Percentiles rank a stretch among this genome's conserved stretches.
phyloP scores from a whole-genome alignment of 2,329 filamentous ascomycete species.

The Dactylellina haptotyla region DNA sequence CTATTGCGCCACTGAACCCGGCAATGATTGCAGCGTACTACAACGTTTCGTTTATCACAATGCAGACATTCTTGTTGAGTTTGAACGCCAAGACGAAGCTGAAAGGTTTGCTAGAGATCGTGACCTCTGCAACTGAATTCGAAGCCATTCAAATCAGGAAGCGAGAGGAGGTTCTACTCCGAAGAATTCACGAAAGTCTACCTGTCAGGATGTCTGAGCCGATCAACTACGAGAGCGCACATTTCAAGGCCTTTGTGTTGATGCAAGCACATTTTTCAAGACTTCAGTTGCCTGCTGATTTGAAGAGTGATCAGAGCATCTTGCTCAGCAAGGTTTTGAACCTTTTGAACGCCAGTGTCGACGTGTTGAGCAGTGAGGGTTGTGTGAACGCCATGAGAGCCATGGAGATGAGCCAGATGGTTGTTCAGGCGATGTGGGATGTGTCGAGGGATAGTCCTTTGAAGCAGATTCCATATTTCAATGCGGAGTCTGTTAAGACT shows the following conservation, averaged over 20 bases:
- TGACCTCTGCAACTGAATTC: conserved; percentile 96
- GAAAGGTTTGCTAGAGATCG: conserved; percentile 95
- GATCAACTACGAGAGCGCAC: conserved; percentile 82
- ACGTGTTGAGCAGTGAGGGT: conserved; percentile 93
- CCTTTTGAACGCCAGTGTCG: conserved; percentile 88
- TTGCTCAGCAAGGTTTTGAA: conserved; percentile 86
- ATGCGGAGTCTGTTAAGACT: conserved; percentile 81
- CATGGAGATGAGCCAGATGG: conserved; percentile 99
- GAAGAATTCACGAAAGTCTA: conserved; percentile 90
- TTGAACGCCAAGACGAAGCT: conserved; percentile 88
- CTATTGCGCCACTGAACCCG: conserved; percentile 86
- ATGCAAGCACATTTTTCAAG: conserved; percentile 96
- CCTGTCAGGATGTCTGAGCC: conserved; percentile 94
- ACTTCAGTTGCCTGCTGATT: conserved; percentile 94
- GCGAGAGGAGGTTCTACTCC: conserved; percentile 87
- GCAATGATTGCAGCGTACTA: conserved; percentile 99
- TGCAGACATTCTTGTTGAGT: conserved; percentile 97
- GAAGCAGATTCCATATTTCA: conserved; percentile 97
- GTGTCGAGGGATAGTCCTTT: conserved; percentile 81
- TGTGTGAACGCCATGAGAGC: conserved; percentile 97
- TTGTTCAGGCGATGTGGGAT: conserved; percentile 99
- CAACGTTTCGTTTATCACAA: conserved; percentile 98
- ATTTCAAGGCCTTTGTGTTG: conserved; percentile 98
- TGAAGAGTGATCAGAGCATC: conserved; percentile 93
- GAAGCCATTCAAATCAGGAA: conserved; percentile 93